Percentiles rank a stretch among this genome's conserved stretches.
Conservation (phyloP, 495 filamentous ascomycete genomes). For the Podospora bellae-mahoneyi region DNA sequence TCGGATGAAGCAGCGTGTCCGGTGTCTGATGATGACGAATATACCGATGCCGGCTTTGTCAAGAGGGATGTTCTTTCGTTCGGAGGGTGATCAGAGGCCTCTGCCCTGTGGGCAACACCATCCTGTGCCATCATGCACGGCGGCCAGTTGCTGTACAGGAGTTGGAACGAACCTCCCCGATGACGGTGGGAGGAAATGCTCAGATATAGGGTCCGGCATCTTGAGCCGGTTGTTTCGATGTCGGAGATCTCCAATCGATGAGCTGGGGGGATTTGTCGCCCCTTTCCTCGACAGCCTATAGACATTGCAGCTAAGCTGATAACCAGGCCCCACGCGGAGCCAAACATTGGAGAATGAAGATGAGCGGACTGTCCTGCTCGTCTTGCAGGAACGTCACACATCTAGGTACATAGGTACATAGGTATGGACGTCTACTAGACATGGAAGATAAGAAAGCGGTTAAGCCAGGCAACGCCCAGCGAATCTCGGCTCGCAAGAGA, state of each 20-base stretch:
- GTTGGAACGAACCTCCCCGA: background rate
- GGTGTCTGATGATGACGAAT: background rate
- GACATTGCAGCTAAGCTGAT: background rate
- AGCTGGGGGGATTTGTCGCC: too few relatives aligned
- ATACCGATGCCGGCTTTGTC: background rate
- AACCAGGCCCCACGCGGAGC: background rate
- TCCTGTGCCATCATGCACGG: background rate
- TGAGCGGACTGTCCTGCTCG: background rate
- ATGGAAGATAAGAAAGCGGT: background rate
- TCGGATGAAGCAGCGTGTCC: background rate
- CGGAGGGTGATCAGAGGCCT: background rate
- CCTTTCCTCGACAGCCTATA: too few relatives aligned
- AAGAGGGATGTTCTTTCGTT: conserved; percentile 7
- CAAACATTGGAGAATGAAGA: background rate
- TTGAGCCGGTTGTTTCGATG: background rate
- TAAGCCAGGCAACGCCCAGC: background rate
- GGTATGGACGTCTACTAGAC: background rate
- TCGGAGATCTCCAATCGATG: background rate
- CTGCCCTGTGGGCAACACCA: background rate
- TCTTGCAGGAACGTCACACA: background rate
- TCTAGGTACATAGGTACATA: background rate
- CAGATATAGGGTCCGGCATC: background rate
- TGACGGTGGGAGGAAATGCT: background rate
- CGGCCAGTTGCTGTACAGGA: background rate
- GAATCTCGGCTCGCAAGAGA: background rate